Base-by-base conservation (phyloP, 2,329 filamentous ascomycete species). In the Penicillium sp. region DNA sequence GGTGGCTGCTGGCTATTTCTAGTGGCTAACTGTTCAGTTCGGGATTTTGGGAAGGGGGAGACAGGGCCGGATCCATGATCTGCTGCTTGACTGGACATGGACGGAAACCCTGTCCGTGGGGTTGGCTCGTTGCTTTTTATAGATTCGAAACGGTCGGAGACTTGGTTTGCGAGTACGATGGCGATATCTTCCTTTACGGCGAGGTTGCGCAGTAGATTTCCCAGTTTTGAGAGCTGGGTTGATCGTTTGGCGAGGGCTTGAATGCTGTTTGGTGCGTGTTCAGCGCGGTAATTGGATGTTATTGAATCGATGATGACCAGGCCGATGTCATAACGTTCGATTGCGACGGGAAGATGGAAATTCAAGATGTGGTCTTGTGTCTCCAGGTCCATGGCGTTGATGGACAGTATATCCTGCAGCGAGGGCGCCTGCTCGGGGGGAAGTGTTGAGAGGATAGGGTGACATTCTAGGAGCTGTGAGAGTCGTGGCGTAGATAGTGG, bases 341-440 rank as follows among this genome's bases (percentile, higher is more conserved):
- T 85, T 29, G 92, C 87, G 19, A 96, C 88, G 1, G 94, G 94
- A 6, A 97, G 87, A 73, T 99, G 94, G 75, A 91, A 97, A 62
- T 87, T 87, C 27, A 97, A 80, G 69, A 99, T 96, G 75, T 97
- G 93, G 58, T 97, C 93, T 75, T 99, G 94, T 0, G 90, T 88
- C 75, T 97, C 94, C 55, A 97, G 86, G 71, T 97, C 92, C 33
- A 91, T 90, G 10, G 91, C 92, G 49, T 88, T 86, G 63, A 94
- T 90, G 72, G 88, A 90, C 66, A 92, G 82, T 61, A 99, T 87
- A 63, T 83, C 81, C 72, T 90, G 86, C 5, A 97, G 81, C 0
- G 89, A 89, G 0, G 92, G 87, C 23, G 77, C 65, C 16, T 74
- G 62, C 21, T 68, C 63, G 7, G 70, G 55, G 1, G 76, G 63